These are phyloP conservation scores for Metschnikowia matae DNA, from an alignment of 805 yeast species.

Conservation along the genomic window DNA sequence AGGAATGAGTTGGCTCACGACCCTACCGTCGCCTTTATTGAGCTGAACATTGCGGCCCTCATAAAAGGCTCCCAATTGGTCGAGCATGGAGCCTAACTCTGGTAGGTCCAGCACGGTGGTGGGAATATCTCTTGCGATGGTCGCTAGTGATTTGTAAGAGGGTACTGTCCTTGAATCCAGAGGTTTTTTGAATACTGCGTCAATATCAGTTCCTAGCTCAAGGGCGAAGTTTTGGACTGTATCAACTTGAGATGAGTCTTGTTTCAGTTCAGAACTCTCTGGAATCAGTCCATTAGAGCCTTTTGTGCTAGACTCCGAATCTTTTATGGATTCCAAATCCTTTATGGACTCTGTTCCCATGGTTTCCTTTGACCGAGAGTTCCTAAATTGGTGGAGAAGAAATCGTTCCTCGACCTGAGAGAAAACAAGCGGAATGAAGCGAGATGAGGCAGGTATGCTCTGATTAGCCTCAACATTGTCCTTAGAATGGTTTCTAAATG, in stretches of 20 bases:
- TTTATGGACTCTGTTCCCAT: neutral
- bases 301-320: neutral
- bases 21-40: constrained; percentile 1
- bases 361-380: neutral
- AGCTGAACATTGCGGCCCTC: constrained; percentile 8
- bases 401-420: neutral
- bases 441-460: neutral
- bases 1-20: neutral
- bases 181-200: neutral
- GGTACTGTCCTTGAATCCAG: neutral
- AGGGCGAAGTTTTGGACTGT: constrained; percentile 28
- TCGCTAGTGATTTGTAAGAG: constrained; percentile 11
- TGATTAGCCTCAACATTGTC: neutral
- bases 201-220: constrained; percentile 21
- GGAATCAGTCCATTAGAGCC: neutral
- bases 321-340: too few species aligned
- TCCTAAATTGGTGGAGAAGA: neutral
- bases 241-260: constrained; percentile 6
- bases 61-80: constrained; percentile 20
- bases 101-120: constrained; percentile 19
- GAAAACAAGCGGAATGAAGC: neutral
- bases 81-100: constrained; percentile 39
- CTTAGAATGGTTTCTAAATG: neutral
- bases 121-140: constrained; percentile 23
- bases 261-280: neutral